Evolutionary conservation across 202 grass and related monocot genomes (phyloP).

Genomic region (Panicum hallii): DNA sequence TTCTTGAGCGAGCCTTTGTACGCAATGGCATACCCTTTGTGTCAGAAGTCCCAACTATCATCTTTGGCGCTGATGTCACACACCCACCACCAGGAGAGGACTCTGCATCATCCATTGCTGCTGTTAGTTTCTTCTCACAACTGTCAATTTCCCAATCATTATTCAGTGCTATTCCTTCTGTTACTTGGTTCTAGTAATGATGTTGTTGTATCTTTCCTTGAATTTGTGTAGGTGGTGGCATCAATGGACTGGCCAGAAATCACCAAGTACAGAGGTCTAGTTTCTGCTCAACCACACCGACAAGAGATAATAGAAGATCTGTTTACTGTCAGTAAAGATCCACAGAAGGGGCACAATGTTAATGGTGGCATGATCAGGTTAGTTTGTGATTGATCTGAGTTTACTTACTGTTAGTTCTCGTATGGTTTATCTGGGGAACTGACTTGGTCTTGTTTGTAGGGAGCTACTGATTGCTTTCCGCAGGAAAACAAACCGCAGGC

Average conservation of each 20-base stretch:
- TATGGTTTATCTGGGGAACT: slow-evolving; percentile 26
- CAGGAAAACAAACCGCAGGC: slow-evolving; percentile 50
- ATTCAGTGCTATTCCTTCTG: not conserved
- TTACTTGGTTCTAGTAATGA: not conserved
- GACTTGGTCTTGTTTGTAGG: slow-evolving; percentile 50
- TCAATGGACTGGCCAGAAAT: slow-evolving; percentile 85
- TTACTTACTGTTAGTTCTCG: not conserved
- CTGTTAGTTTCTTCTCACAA: slow-evolving; percentile 46
- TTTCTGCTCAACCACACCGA: slow-evolving; percentile 72
- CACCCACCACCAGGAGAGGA: slow-evolving; percentile 81
- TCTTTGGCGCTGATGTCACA: slow-evolving; percentile 88
- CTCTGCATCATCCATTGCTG: slow-evolving; percentile 74
- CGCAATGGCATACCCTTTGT: slow-evolving; percentile 60
- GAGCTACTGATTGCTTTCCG: slow-evolving; percentile 68
- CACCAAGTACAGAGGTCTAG: slow-evolving; percentile 73
- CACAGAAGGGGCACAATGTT: slow-evolving; percentile 37
- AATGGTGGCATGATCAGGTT: slow-evolving; percentile 73
- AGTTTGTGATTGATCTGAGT: slow-evolving; percentile 15
- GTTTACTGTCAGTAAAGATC: slow-evolving; percentile 59
- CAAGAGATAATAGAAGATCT: slow-evolving; percentile 84
- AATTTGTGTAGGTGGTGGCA: slow-evolving; percentile 62
- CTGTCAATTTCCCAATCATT: slow-evolving; percentile 2
- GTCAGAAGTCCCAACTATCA: slow-evolving; percentile 69
- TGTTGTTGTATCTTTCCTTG: not conserved
- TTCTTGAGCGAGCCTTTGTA: slow-evolving; percentile 64